Evolutionary conservation across 2,329 filamentous ascomycete species (phyloP).

Genomic region (Penicillium sp.): DNA sequence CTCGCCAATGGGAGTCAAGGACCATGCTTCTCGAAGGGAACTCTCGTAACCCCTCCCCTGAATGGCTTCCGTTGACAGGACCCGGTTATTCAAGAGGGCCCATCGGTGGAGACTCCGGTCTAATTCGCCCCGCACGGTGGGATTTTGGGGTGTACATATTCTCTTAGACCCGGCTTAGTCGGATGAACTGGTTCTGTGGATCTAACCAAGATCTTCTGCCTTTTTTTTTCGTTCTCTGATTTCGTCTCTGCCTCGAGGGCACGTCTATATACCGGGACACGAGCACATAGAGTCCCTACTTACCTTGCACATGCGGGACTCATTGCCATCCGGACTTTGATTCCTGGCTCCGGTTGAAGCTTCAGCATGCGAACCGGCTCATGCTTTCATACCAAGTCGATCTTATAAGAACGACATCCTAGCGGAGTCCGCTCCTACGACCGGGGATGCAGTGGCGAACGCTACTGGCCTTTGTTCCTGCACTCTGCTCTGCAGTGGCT

Average conservation of each 20-base stretch:
- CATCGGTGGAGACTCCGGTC: conserved; percentile 13
- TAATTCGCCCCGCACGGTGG: conserved; percentile 13
- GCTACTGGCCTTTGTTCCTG: conserved; percentile 17
- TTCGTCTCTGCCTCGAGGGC: background rate
- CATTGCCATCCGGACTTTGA: background rate
- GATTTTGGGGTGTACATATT: background rate
- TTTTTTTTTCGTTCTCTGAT: background rate
- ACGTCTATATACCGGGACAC: conserved; percentile 3
- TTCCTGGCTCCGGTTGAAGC: background rate
- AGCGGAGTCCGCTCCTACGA: background rate
- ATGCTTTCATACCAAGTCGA: conserved; percentile 3
- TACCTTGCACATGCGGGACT: background rate
- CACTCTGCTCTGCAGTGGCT: conserved; percentile 19
- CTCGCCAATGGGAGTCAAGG: too few species aligned
- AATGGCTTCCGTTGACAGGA: background rate
- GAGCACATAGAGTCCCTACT: background rate
- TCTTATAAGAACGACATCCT: background rate
- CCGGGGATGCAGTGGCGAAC: conserved; percentile 22
- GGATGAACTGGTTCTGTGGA: conserved; percentile 5
- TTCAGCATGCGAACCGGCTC: conserved; percentile 18
- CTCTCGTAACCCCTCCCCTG: background rate
- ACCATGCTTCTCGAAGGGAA: background rate
- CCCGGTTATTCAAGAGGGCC: conserved; percentile 1
- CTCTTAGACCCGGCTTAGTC: conserved; percentile 8
- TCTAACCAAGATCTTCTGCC: conserved; percentile 1